Base-by-base conservation (phyloP, 176 grass and related monocot species). In the Musa beccarii region DNA sequence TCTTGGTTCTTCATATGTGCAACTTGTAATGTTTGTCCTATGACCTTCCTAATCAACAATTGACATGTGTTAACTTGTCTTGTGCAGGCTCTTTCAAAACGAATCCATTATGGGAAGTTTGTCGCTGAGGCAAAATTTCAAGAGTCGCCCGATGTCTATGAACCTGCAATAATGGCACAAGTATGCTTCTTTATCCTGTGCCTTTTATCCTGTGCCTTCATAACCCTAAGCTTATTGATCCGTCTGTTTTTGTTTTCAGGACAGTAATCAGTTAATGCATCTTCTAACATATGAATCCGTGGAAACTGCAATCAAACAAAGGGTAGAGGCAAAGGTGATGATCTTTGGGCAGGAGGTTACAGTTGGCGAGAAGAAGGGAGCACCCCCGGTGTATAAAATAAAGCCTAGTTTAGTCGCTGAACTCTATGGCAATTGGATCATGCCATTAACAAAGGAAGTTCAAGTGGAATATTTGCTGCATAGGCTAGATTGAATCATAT, bases 61-160 rank as follows among this genome's bases (percentile, higher is more conserved):
- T 22, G 14, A 70, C 26, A 28, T 52, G 8, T 51, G 13, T n/a
- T 70, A 19, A 70, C 10, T 50, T 50, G 49, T 28, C 20, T 19
- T 19, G 28, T 68, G 51, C 79, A 96, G 92, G 92, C 85, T 49
- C 89, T 96, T 49, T 92, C 93, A 10, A 96, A 90, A 78, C 92
- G 93, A 88, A 92, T 96, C 57, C 93, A 96, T 81, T 92, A 90
- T 68, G 89, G 89, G 1, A 96, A 92, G 79, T 96, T 88, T 81
- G 89, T 96, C 6, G 93, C 93, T 61, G 93, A 96, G 83, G 85
- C 87, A 61, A 96, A 96, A 83, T 96, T 92, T 76, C 83, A 55
- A 73, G 85, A 81, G 79, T 67, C 81, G 50, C 89, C 89, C 55
- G 85, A 85, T 70, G 24, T 55, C 73, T 96, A 88, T 70, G 85